Evolutionary conservation across 179 eudicot species (phyloP).

Genomic region (Beta lomatogona): DNA sequence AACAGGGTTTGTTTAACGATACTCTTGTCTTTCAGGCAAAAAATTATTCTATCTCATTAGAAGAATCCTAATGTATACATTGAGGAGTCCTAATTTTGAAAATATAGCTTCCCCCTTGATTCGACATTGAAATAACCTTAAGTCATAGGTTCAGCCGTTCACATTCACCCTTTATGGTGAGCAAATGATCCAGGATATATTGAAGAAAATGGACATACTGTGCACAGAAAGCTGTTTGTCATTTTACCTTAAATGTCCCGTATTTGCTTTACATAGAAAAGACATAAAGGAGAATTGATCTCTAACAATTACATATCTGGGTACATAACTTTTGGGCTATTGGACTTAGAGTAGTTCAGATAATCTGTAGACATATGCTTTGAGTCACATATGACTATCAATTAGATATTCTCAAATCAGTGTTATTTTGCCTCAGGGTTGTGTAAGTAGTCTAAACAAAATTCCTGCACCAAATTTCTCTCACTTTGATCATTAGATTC

Average conservation of each 20-base stretch:
- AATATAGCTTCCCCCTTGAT: not conserved
- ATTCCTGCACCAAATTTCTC: not conserved
- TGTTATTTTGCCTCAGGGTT: not conserved
- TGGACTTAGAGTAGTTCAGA: not conserved
- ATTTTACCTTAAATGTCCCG: not conserved
- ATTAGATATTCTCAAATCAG: not conserved
- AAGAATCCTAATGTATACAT: not conserved
- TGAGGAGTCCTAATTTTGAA: not conserved
- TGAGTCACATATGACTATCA: not conserved
- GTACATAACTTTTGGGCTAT: not conserved
- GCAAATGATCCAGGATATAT: not conserved
- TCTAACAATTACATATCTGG: not conserved
- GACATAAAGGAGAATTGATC: not conserved
- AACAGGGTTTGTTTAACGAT: constrained; percentile 59
- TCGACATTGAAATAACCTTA: not conserved
- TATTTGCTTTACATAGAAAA: not conserved
- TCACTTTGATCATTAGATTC: not conserved
- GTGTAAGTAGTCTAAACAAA: not conserved
- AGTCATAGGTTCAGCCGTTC: not conserved
- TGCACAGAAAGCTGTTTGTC: not conserved
- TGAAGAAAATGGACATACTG: not conserved
- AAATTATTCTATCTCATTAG: not conserved
- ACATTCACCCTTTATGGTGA: not conserved
- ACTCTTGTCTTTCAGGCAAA: not conserved
- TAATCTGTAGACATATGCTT: not conserved